Evolutionary conservation across 345 rosid species (phyloP), one percentile per base, ranked within the genome.

Genomic region (Acer saccharum): DNA sequence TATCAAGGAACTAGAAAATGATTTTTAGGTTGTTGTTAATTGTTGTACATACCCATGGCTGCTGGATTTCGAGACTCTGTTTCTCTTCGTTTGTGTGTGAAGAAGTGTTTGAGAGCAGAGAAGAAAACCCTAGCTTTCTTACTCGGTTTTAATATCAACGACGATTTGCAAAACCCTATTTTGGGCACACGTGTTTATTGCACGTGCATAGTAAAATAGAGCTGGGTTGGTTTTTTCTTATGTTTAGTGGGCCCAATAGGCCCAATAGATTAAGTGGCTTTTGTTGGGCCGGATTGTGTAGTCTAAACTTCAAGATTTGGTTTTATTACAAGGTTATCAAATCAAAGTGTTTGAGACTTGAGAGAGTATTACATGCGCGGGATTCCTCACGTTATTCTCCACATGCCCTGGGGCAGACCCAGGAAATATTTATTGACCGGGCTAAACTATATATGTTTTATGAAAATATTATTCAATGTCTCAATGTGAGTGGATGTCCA

Each of bases 11-110:
- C 17, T 55, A 6, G 61, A 55, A 16, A 55, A 16, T 4, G 8
- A 3, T 1, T 16, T 9, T 62, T 41, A 5, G 5, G 43, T 11
- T 6, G 29, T 17, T 25, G 0, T 0, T 27, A 14, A 2, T 35
- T 48, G 23, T 21, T 8, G 23, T 27, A 10, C 76, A 63, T 74
- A 81, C 84, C 81, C 84, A 81, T 81, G 25, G 72, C 52, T 81
- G 68, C 67, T 41, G 72, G 68, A 18, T 60, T 60, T 10, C 10
- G 27, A n/a, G 77, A 54, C 75, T 21, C 20, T 17, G 21, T 11
- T 29, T 69, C 65, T 50, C 43, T 48, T 50, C 16, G 7, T 10
- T 27, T 43, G 20, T 6, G 68, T 23, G 39, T n/a, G 10, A 39
- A 11, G 5, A 61, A 23, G 21, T 12, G 39, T 21, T 13, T 25